Evolutionary conservation across 1,139 yeast genomes (phyloP), one percentile per base, ranked within the genome.

Genomic region (Geotrichum phurueaensis): DNA sequence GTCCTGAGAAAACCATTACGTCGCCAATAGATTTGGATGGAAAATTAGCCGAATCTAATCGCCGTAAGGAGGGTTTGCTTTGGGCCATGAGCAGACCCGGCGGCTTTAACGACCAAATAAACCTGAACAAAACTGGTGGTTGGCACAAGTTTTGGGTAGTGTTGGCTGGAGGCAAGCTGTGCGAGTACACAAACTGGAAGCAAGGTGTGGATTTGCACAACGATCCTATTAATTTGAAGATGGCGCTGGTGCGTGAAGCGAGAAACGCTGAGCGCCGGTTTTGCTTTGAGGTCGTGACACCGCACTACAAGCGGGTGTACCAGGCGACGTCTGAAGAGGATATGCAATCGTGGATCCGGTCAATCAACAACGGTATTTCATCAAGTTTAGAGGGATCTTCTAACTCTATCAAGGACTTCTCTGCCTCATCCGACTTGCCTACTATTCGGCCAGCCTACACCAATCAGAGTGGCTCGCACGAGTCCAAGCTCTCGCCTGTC

Each of bases 91-190:
- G 75, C 29, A 69, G 78, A 18, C 79, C 81, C 1, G 76, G 73
- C 1, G 75, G 72, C 10, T 56, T 71, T 31, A 64, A 67, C 48
- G 80, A 76, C 51, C 76, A 73, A 1, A 77, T 84, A 49, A 91
- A 91, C 1, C 84, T 85, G 63, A 88, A 89, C 12, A 87, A 86
- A 66, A 84, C 82, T 39, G 89, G 89, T 1, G 78, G 77, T 7
- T 90, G 96, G 97, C 96, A 90, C 72, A 89, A 89, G 69, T 92
- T 87, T 72, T 89, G 96, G 95, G 89, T 90, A 0, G 90, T 85
- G 0, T 76, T 89, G 58, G 81, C 81, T 22, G 82, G 83, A 22
- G 94, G 95, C 0, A 81, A 80, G 63, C 75, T 89, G 48, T 79
- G 80, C 58, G 96, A 89, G 70, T 89, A 83, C 70, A 80, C 89